phyloP scores from a whole-genome alignment of 2,329 filamentous ascomycete genomes.

The Colletotrichum chrysophilum region DNA sequence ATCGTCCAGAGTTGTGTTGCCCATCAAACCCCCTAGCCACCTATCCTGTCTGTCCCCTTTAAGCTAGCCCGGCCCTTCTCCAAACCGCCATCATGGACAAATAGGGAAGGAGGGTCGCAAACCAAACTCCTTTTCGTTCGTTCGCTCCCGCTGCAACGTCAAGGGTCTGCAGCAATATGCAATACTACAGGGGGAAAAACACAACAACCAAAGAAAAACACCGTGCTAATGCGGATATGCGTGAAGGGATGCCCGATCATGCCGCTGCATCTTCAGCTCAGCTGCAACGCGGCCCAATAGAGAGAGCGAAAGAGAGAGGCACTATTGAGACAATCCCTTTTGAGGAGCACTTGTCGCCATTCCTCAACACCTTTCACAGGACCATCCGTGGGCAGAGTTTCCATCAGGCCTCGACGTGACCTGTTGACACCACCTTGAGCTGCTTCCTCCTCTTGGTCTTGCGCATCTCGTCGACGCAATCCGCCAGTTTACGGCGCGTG shows the following conservation, averaged over 20 bases:
- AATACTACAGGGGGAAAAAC: background rate
- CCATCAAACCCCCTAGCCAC: background rate
- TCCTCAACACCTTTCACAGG: background rate
- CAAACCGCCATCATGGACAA: background rate
- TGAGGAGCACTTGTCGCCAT: background rate
- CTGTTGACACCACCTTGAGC: slow-evolving; percentile 44
- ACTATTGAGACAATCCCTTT: background rate
- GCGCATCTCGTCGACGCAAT: slow-evolving; percentile 52
- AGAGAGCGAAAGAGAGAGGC: background rate
- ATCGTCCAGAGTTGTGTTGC: background rate
- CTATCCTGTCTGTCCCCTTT: background rate
- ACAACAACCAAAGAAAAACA: background rate
- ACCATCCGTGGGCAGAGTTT: background rate
- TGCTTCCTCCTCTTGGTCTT: slow-evolving; percentile 47
- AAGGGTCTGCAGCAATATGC: slow-evolving; percentile 4
- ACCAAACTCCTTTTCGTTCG: background rate
- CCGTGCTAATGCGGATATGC: background rate
- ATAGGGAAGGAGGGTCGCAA: background rate
- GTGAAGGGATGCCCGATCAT: background rate
- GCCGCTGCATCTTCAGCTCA: slow-evolving; percentile 11
- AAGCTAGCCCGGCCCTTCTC: background rate
- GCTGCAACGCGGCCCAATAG: background rate
- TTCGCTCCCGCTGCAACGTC: slow-evolving; percentile 4
- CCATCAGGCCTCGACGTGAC: slow-evolving; percentile 28
- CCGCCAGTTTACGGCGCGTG: slow-evolving; percentile 52